Base-by-base conservation (phyloP, 2,329 filamentous ascomycete genomes). In the Diaporthe sp. region DNA sequence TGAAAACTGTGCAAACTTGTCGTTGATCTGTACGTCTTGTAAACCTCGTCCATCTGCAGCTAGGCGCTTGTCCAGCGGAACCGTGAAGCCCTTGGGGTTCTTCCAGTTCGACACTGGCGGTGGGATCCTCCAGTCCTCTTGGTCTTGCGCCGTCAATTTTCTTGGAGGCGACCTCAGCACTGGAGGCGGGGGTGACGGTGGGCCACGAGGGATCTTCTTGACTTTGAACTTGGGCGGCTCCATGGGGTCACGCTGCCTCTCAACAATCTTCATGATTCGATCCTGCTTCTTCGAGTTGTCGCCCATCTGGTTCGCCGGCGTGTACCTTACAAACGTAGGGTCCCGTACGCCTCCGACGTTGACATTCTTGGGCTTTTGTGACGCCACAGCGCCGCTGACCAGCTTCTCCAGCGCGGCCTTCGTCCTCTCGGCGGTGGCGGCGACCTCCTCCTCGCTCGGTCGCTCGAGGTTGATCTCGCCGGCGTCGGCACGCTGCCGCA, bases 161-260 rank as follows among this genome's bases (percentile, higher is more conserved):
- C 97, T 90, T 0, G 97, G 96, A 19, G 97, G 97, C 3, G 95
- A 98, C 84, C 98, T 96, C 92, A 99, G 95, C 67, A 99, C 92
- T 2, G 97, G 97, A 22, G 97, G 95, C 1, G 97, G 97, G 4
- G 97, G 97, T 70, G 94, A 97, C 0, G 96, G 96, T 13, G 97
- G 96, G 49, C 96, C 96, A 80, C 95, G 91, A 13, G 96, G 96
- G 75, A 99, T 98, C 86, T 98, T 98, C 89, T 98, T 98, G 87
- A 98, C 95, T 85, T 98, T 98, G 87, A 98, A 98, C 82, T 98
- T 98, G 2, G 97, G 96, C 1, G 97, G 97, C 82, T 98, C 96
- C 93, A 98, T 94, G 0, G 97, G 97, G 85, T 99, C 97, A 79
- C 93, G 90, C 84, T 98, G 96, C 74, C 95, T 90, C 84, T 98